Evolutionary conservation across 2,329 filamentous ascomycete genomes (phyloP).

Genomic region (Epichloe hybrida): DNA sequence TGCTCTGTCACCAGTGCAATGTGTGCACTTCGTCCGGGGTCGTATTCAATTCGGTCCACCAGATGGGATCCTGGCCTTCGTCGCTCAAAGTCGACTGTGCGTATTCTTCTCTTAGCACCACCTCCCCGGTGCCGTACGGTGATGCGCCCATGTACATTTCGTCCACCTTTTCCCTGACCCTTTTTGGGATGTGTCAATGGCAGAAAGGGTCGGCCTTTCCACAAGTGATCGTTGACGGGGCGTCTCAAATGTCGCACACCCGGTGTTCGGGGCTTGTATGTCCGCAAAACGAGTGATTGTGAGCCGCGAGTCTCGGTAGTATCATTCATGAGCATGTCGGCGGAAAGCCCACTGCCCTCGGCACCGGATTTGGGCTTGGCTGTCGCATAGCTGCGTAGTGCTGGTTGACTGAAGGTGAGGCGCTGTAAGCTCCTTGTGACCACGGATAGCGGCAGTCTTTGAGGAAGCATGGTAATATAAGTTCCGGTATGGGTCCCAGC

Average conservation of each 20-base stretch:
- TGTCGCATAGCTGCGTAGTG: slow-evolving; percentile 20
- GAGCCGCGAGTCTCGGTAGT: slow-evolving; percentile 12
- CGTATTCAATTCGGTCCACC: slow-evolving; percentile 92
- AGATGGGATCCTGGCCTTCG: slow-evolving; percentile 66
- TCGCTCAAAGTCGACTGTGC: slow-evolving; percentile 80
- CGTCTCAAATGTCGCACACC: slow-evolving; percentile 84
- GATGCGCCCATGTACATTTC: slow-evolving; percentile 75
- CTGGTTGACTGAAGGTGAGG: slow-evolving; percentile 14
- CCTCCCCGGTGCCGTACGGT: slow-evolving; percentile 88
- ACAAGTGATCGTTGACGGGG: slow-evolving; percentile 91
- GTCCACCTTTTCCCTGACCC: slow-evolving; percentile 81
- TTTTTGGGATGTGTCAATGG: slow-evolving; percentile 84
- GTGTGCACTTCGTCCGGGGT: slow-evolving; percentile 84
- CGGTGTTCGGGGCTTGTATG: slow-evolving; percentile 86
- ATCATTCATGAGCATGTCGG: slow-evolving; percentile 9
- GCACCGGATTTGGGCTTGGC: slow-evolving; percentile 10
- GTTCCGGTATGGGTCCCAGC: neutral
- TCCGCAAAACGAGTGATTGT: slow-evolving; percentile 47
- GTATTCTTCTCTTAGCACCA: slow-evolving; percentile 81
- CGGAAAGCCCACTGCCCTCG: slow-evolving; percentile 6
- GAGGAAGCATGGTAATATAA: slow-evolving; percentile 17
- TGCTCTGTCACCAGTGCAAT: slow-evolving; percentile 75
- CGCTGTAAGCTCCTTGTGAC: slow-evolving; percentile 16
- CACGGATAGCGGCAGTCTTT: slow-evolving; percentile 16
- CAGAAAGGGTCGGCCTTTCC: slow-evolving; percentile 78